phyloP scores from a whole-genome alignment of 2,329 filamentous ascomycete species.

The Drechslera avenae region DNA sequence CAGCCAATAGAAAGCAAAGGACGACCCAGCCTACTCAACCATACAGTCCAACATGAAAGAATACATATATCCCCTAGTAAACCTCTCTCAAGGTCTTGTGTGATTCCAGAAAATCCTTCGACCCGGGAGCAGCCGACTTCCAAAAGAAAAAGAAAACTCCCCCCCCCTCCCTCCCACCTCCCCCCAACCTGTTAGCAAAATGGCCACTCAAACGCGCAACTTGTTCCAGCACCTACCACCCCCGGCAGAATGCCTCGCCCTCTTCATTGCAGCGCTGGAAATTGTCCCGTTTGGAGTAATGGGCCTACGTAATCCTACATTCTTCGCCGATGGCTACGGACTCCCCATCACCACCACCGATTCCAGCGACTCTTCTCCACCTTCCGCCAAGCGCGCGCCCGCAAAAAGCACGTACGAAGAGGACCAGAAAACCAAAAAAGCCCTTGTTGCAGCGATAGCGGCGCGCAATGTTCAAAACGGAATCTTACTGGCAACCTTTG shows the following conservation, averaged over 20 bases:
- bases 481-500: slow-evolving; percentile 24
- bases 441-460: slow-evolving; percentile 30
- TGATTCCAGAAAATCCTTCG: no score
- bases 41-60: no score
- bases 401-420: slow-evolving; percentile 7
- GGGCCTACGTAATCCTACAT: slow-evolving; percentile 22
- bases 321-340: slow-evolving; percentile 26
- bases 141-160: no score
- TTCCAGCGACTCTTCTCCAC: slow-evolving; percentile 1
- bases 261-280: slow-evolving; percentile 30
- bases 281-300: slow-evolving; percentile 28
- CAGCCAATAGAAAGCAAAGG: slow-evolving; percentile 17
- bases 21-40: background rate
- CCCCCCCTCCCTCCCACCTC: no score
- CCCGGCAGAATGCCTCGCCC: slow-evolving; percentile 31
- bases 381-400: slow-evolving; percentile 6
- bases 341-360: slow-evolving; percentile 14
- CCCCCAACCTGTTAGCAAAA: slow-evolving; percentile 5
- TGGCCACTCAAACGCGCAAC: slow-evolving; percentile 22
- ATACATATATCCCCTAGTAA: background rate
- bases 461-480: slow-evolving; percentile 34
- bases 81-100: no score
- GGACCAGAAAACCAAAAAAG: slow-evolving; percentile 27
- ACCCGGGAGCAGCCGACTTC: no score
- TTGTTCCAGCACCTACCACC: slow-evolving; percentile 28